phyloP scores from a whole-genome alignment of 805 yeast species.

The Kodamaea lidongshanica region DNA sequence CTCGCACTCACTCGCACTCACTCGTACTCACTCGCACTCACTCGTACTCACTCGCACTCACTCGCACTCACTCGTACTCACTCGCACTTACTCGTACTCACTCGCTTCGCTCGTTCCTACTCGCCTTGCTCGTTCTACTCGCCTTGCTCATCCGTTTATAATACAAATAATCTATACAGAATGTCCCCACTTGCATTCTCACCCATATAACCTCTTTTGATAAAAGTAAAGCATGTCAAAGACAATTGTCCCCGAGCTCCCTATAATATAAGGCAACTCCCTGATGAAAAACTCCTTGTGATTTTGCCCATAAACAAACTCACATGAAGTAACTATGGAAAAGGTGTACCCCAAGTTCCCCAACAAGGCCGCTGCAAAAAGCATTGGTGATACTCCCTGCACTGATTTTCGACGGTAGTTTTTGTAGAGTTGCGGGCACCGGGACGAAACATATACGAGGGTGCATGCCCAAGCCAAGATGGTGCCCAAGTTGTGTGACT shows the following conservation, averaged over 20 bases:
- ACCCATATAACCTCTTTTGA: conserved; percentile 43
- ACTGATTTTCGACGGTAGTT: conserved; percentile 77
- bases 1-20: too few relatives aligned
- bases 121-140: too few relatives aligned
- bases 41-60: too few relatives aligned
- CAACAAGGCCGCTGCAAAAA: conserved; percentile 70
- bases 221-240: conserved; percentile 70
- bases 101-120: too few relatives aligned
- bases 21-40: too few relatives aligned
- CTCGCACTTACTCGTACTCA: too few relatives aligned
- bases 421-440: conserved; percentile 79
- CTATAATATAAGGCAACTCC: conserved; percentile 78
- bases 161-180: too few relatives aligned
- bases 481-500: conserved; percentile 8
- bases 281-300: conserved; percentile 46
- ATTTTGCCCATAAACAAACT: conserved; percentile 32
- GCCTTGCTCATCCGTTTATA: too few relatives aligned
- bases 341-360: conserved; percentile 75
- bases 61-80: too few relatives aligned
- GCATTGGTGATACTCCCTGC: conserved; percentile 73
- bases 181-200: too few relatives aligned
- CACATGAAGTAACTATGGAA: conserved; percentile 65
- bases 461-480: conserved; percentile 77
- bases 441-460: conserved; percentile 62
- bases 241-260: conserved; percentile 77